These are phyloP conservation scores for Syzygium aromaticum DNA, from an alignment of 345 rosid genomes.

Conservation along the genomic window DNA sequence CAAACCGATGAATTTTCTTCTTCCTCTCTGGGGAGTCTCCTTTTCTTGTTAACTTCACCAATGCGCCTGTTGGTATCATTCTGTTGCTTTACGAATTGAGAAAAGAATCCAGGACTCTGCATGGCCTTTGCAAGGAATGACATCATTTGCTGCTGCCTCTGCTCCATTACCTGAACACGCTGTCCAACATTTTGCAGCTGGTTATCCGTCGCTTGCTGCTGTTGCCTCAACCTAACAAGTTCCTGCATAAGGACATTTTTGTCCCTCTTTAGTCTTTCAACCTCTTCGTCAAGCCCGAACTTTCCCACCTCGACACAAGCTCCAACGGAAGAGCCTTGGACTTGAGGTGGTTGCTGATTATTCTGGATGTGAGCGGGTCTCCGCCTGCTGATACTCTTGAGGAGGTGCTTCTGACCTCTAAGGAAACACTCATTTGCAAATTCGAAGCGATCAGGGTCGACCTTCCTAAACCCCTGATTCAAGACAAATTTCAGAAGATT, in stretches of 20 bases:
- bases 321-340: conserved; percentile 47
- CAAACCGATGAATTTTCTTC: conserved; percentile 34
- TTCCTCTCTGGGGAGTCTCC: conserved; percentile 46
- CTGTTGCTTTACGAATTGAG: conserved; percentile 71
- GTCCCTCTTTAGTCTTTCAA: conserved; percentile 79
- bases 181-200: conserved; percentile 69
- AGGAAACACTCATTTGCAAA: conserved; percentile 85
- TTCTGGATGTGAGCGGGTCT: conserved; percentile 52
- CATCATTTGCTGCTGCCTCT: conserved; percentile 92
- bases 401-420: conserved; percentile 74
- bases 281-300: conserved; percentile 80
- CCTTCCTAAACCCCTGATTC: conserved; percentile 75
- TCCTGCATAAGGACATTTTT: conserved; percentile 92
- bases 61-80: conserved; percentile 53
- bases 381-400: conserved; percentile 54
- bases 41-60: conserved; percentile 59
- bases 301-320: conserved; percentile 86
- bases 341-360: conserved; percentile 35
- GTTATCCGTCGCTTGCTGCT: conserved; percentile 67
- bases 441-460: conserved; percentile 85
- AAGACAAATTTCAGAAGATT: neutral
- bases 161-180: conserved; percentile 88
- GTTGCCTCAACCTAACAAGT: conserved; percentile 84
- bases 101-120: conserved; percentile 71
- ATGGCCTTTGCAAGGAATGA: conserved; percentile 83